Conservation (phyloP, 73 alveolate genomes). For the Breviolum minutum region DNA sequence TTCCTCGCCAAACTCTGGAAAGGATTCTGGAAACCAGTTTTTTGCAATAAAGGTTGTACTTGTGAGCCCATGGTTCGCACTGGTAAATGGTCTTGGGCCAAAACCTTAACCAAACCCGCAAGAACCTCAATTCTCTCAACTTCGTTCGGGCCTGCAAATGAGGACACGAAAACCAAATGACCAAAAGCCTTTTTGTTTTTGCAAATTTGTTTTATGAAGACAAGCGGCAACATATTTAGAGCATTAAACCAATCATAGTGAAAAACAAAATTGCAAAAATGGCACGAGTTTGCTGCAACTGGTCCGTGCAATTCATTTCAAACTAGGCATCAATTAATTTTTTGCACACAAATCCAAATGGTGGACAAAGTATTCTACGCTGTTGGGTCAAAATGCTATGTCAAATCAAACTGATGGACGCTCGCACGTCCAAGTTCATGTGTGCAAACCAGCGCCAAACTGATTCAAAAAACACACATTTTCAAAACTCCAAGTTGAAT, state of each 20-base stretch:
- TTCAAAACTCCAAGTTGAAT: too few species aligned
- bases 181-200: neutral
- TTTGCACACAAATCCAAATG: too few species aligned
- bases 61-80: neutral
- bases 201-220: neutral
- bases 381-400: too few species aligned
- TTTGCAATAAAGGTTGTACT: conserved; percentile 46
- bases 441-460: too few species aligned
- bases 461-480: too few species aligned
- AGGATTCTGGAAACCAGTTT: neutral
- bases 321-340: too few species aligned
- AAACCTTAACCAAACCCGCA: neutral
- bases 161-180: neutral
- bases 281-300: too few species aligned
- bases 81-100: conserved; percentile 8
- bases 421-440: too few species aligned
- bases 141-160: neutral
- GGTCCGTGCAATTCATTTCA: too few species aligned
- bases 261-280: neutral
- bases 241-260: neutral
- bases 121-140: neutral
- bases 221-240: neutral
- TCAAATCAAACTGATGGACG: too few species aligned
- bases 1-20: conserved; percentile 51
- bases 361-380: too few species aligned